Evolutionary conservation across 352 stramenopile genomes (phyloP), one percentile per base, ranked within the genome.

Genomic region (Blastocystis sp.): DNA sequence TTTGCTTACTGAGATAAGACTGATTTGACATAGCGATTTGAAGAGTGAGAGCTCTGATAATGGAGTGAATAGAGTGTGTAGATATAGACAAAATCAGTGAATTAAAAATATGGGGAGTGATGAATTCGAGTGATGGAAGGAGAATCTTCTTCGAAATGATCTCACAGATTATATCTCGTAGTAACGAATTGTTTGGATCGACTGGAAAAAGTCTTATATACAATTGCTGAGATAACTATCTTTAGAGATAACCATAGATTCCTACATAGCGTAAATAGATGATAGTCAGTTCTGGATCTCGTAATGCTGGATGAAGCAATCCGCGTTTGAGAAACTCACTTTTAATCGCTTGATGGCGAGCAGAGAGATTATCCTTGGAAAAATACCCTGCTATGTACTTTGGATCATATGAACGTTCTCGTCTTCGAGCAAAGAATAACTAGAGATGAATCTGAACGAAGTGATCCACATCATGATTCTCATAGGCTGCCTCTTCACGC

Each of bases 381-480:
- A 84, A 84, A 51, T 40, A 66, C 4, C 73, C 73, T 9, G 73
- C 27, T 56, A 84, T 84, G 48, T 42, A 84, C 27, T 84, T 84
- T 54, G 73, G 73, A 57, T 68, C 27, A 42, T 66, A 84, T 17
- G 73, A 84, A 35, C 73, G 73, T 15, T 84, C 59, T 24, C 40
- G 24, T 30, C 37, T 30, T 48, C 59, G 37, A 19, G 73, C 73
- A 56, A 84, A 84, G 73, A 84, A 84, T 11, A 84, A 37, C 66
- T 78, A 56, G 13, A 35, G 3, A 7, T 19, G 9, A 24, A 78
- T 13, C 13, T 11, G 44, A 78, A 17, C 13, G 3, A 33, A 0
- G 5, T 37, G n/a, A 19, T 37, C 30, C 22, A 78, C 66, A 44
- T 84, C 48, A 42, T 84, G 73, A 57, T 84, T 66, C 17, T 54